phyloP scores from a whole-genome alignment of 805 yeast species.

The Candida sithepensis region DNA sequence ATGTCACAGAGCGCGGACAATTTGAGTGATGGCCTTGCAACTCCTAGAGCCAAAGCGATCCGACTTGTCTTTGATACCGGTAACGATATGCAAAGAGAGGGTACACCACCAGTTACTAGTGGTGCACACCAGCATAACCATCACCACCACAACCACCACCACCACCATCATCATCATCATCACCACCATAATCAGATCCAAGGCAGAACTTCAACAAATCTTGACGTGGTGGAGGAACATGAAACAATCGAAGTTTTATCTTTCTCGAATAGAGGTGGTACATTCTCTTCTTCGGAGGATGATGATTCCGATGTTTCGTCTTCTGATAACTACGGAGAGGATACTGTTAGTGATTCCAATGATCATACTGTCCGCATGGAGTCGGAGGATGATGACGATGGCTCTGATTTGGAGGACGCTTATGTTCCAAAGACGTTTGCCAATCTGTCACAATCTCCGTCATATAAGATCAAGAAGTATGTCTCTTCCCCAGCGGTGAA shows the following conservation, averaged over 20 bases:
- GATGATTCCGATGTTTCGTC: slow-evolving; percentile 8
- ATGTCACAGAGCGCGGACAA: slow-evolving; percentile 22
- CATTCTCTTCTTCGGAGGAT: slow-evolving; percentile 16
- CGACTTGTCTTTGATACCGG: slow-evolving; percentile 35
- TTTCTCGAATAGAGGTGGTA: slow-evolving; percentile 1
- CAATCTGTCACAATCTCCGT: slow-evolving; percentile 13
- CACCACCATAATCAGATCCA: background rate
- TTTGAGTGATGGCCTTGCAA: slow-evolving; percentile 23
- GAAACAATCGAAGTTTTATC: slow-evolving; percentile 17
- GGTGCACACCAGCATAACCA: slow-evolving; percentile 1
- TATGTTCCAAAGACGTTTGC: slow-evolving; percentile 10
- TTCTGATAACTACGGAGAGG: slow-evolving; percentile 19
- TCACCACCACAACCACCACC: slow-evolving; percentile 2
- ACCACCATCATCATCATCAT: background rate
- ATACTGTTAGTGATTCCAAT: slow-evolving; percentile 2
- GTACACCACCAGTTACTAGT: slow-evolving; percentile 14
- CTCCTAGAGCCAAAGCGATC: slow-evolving; percentile 39
- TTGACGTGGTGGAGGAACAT: slow-evolving; percentile 15
- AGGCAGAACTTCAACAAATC: slow-evolving; percentile 1
- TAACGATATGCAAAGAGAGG: slow-evolving; percentile 28
- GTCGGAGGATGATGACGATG: slow-evolving; percentile 17
- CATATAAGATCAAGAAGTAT: slow-evolving; percentile 10
- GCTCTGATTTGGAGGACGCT: slow-evolving; percentile 4
- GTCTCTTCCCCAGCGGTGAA: slow-evolving; percentile 1
- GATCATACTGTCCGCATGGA: slow-evolving; percentile 22